phyloP scores from a whole-genome alignment of 116 monocot species.

The Zostera marina region DNA sequence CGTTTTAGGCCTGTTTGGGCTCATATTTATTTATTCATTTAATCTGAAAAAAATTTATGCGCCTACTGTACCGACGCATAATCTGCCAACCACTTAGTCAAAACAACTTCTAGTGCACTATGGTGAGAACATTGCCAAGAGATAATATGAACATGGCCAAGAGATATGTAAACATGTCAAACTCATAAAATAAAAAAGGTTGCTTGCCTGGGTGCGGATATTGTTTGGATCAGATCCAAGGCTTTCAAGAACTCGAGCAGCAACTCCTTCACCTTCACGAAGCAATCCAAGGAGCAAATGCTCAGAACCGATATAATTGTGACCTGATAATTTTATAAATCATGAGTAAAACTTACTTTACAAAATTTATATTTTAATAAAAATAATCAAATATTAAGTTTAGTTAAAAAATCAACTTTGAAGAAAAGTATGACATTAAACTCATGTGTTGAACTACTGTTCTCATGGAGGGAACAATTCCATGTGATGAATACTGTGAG shows the following conservation, averaged over 20 bases:
- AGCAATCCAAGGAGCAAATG: slow-evolving; percentile 45
- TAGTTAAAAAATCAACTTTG: too few relatives aligned
- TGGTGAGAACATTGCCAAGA: too few relatives aligned
- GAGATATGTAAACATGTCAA: background rate
- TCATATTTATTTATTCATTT: too few relatives aligned
- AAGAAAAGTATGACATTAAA: too few relatives aligned
- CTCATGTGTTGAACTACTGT: too few relatives aligned
- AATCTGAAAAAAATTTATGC: too few relatives aligned
- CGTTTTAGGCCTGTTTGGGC: too few relatives aligned
- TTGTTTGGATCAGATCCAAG: slow-evolving; percentile 38
- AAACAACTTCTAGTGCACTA: too few relatives aligned
- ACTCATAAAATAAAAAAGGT: background rate
- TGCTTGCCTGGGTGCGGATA: slow-evolving; percentile 27
- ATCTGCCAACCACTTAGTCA: too few relatives aligned
- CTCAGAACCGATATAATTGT: slow-evolving; percentile 44
- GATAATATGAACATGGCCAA: background rate
- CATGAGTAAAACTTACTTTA: background rate
- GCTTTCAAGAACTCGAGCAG: slow-evolving; percentile 37
- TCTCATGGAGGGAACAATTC: too few relatives aligned
- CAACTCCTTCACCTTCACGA: slow-evolving; percentile 43
- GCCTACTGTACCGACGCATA: too few relatives aligned
- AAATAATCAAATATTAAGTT: background rate
- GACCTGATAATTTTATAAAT: slow-evolving; percentile 13
- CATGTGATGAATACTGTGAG: too few relatives aligned
- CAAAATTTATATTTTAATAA: background rate